Evolutionary conservation across 768 basidiomycete genomes (phyloP).

Genomic region (Pisolithus orientalis): DNA sequence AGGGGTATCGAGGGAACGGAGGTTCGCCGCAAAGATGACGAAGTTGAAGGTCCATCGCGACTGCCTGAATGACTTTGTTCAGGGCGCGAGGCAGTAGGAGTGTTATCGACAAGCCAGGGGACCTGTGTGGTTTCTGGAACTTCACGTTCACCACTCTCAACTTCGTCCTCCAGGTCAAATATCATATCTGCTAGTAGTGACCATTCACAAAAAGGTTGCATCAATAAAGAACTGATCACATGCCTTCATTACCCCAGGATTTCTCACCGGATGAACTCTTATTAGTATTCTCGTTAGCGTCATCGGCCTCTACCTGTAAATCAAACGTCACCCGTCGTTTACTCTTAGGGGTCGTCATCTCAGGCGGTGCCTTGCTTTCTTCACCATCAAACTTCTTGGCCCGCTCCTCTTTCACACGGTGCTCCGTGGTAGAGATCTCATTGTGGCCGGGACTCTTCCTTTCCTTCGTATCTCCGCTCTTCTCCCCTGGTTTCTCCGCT

Average conservation of each 20-base stretch:
- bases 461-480: slow-evolving; percentile 8
- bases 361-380: slow-evolving; percentile 15
- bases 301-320: slow-evolving; percentile 49
- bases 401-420: slow-evolving; percentile 7
- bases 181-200: slow-evolving; percentile 45
- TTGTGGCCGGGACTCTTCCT: slow-evolving; percentile 4
- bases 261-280: slow-evolving; percentile 18
- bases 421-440: slow-evolving; percentile 5
- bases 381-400: slow-evolving; percentile 15
- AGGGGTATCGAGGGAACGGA: slow-evolving; percentile 59
- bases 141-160: slow-evolving; percentile 21
- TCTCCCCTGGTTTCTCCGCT: slow-evolving; percentile 5
- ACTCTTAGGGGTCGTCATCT: slow-evolving; percentile 36
- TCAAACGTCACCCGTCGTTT: slow-evolving; percentile 74
- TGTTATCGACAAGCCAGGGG: slow-evolving; percentile 30
- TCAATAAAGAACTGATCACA: slow-evolving; percentile 10
- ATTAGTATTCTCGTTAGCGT: slow-evolving; percentile 27
- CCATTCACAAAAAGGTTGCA: neutral
- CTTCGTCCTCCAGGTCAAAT: slow-evolving; percentile 62
- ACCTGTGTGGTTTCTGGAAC: slow-evolving; percentile 28
- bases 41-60: slow-evolving; percentile 43
- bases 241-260: slow-evolving; percentile 40
- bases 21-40: slow-evolving; percentile 53
- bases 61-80: slow-evolving; percentile 25
- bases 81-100: slow-evolving; percentile 16